A percentile compares a stretch with the other conserved stretches of the same genome.
Evolutionary conservation across 176 grass and related monocot species (phyloP).

Genomic region (Rhynchospora tenuis): DNA sequence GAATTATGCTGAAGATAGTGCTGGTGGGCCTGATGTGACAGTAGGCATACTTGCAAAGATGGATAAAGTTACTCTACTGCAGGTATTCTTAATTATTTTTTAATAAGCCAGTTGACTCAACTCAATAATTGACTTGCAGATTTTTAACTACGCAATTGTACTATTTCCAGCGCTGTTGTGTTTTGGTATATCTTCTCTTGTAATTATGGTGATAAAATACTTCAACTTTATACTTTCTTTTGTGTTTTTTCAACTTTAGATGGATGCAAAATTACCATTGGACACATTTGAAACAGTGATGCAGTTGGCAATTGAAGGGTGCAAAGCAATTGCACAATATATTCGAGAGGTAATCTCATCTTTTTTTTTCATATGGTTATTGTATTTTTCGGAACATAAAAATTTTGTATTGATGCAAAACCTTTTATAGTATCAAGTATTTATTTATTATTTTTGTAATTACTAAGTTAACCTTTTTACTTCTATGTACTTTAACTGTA

Average conservation of each 20-base stretch:
- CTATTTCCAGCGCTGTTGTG: too few species aligned
- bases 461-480: background rate
- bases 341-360: conserved; percentile 51
- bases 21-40: conserved; percentile 85
- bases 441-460: too few species aligned
- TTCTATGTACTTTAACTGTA: background rate
- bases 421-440: background rate
- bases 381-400: background rate
- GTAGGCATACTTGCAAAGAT: conserved; percentile 83
- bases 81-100: conserved; percentile 34
- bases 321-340: conserved; percentile 86
- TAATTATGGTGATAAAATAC: conserved; percentile 6
- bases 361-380: conserved; percentile 24
- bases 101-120: background rate
- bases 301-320: conserved; percentile 87
- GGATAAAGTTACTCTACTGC: conserved; percentile 95
- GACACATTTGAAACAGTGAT: conserved; percentile 96
- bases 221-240: background rate
- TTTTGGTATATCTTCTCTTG: background rate
- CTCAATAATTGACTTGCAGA: background rate
- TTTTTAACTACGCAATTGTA: conserved; percentile 4
- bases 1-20: conserved; percentile 93
- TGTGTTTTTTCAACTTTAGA: conserved; percentile 40
- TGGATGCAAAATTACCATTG: conserved; percentile 80
- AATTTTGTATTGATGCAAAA: background rate